Percentiles rank a stretch among this genome's conserved stretches.
phyloP scores from a whole-genome alignment of 768 basidiomycete genomes.

The Termitomyces sp. region DNA sequence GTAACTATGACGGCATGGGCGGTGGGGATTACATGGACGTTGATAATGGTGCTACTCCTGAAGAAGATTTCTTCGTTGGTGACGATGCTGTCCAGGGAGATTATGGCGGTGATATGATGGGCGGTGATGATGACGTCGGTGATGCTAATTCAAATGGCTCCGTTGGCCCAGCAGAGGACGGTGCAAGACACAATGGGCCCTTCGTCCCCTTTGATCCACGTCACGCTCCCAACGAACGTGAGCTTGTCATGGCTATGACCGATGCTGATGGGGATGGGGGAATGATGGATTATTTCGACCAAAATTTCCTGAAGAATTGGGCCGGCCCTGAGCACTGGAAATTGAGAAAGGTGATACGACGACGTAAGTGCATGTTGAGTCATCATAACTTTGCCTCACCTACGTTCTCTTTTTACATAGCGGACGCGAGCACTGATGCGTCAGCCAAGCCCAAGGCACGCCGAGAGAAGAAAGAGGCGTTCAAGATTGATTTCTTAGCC shows the following conservation, averaged over 20 bases:
- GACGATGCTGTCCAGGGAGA: conserved; percentile 38
- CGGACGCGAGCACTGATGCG: conserved; percentile 39
- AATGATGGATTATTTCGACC: conserved; percentile 88
- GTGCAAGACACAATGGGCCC: conserved; percentile 39
- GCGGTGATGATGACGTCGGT: conserved; percentile 36
- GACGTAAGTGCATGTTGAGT: conserved; percentile 47
- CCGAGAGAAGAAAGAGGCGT: conserved; percentile 73
- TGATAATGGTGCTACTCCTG: conserved; percentile 24
- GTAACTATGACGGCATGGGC: conserved; percentile 29
- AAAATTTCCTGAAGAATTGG: conserved; percentile 88
- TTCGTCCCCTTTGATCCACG: conserved; percentile 86
- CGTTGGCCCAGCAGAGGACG: conserved; percentile 38
- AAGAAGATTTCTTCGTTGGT: conserved; percentile 67
- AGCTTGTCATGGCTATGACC: conserved; percentile 85
- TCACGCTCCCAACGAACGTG: conserved; percentile 68
- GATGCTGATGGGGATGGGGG: conserved; percentile 53
- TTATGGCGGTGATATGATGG: conserved; percentile 20
- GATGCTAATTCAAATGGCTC: conserved; percentile 43
- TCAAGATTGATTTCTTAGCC: conserved; percentile 76
- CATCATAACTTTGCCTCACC: background rate
- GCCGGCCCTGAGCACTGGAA: conserved; percentile 99
- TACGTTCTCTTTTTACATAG: conserved; percentile 12
- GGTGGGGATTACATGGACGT: conserved; percentile 5
- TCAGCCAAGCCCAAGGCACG: conserved; percentile 49
- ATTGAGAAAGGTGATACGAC: conserved; percentile 73